phyloP scores from a whole-genome alignment of 2,329 filamentous ascomycete genomes.

The Calonectria pteridis region DNA sequence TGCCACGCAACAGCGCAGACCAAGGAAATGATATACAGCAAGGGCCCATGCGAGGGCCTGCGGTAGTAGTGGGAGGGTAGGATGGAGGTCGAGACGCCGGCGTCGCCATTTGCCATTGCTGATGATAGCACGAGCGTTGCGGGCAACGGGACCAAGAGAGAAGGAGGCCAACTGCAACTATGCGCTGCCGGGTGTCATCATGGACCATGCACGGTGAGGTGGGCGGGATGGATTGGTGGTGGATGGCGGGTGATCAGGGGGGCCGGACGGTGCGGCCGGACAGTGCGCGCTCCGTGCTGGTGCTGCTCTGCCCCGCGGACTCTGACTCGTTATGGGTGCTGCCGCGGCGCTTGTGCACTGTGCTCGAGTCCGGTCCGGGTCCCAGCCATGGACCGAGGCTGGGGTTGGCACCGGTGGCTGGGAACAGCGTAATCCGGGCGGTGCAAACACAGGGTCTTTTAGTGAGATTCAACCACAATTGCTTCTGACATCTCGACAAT shows the following conservation, averaged over 20 bases:
- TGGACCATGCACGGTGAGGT: conserved; percentile 43
- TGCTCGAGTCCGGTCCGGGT: conserved; percentile 15
- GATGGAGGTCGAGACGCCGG: neutral
- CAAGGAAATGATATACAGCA: conserved; percentile 8
- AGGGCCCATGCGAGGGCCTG: neutral
- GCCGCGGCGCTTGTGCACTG: conserved; percentile 21
- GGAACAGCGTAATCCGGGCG: conserved; percentile 35
- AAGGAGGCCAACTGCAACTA: conserved; percentile 42
- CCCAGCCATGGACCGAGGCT: conserved; percentile 24
- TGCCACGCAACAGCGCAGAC: conserved; percentile 21
- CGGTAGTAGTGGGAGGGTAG: neutral
- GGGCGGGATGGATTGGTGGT: conserved; percentile 30
- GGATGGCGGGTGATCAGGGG: neutral
- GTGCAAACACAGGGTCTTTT: conserved; percentile 21
- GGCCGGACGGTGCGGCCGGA: conserved; percentile 31
- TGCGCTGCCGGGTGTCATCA: conserved; percentile 35
- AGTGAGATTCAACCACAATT: conserved; percentile 14
- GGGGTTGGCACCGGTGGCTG: conserved; percentile 23
- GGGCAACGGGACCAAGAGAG: conserved; percentile 9
- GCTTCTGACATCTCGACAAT: conserved; percentile 10
- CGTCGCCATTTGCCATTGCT: conserved; percentile 7
- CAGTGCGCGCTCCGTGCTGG: conserved; percentile 25
- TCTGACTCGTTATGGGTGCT: neutral
- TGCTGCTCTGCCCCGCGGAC: neutral
- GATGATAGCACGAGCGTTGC: conserved; percentile 1